phyloP scores from a whole-genome alignment of 352 stramenopile genomes.

The Phytophthora quininea region DNA sequence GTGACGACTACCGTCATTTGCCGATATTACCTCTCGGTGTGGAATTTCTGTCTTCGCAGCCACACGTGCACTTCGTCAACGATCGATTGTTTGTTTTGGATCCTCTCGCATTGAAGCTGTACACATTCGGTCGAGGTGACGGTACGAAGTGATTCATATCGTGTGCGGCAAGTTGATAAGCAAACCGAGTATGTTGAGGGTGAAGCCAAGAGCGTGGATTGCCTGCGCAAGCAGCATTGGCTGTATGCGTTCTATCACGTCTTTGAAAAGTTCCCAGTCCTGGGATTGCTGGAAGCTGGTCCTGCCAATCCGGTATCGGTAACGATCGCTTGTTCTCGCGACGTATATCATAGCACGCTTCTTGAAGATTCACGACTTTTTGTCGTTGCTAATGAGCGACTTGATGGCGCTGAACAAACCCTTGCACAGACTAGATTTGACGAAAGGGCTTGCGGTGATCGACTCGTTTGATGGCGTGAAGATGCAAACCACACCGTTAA shows the following conservation, averaged over 20 bases:
- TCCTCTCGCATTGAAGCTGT: conserved; percentile 22
- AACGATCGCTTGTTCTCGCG: conserved; percentile 9
- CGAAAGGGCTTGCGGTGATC: conserved; percentile 11
- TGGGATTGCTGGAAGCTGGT: conserved; percentile 21
- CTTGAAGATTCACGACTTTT: conserved; percentile 32
- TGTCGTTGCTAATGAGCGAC: conserved; percentile 47
- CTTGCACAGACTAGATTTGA: conserved; percentile 41
- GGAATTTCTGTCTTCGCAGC: conserved; percentile 29
- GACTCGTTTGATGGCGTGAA: conserved; percentile 2
- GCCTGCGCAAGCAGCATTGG: conserved; percentile 30
- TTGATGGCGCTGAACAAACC: conserved; percentile 45
- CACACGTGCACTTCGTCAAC: conserved; percentile 31
- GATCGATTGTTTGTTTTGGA: conserved; percentile 49
- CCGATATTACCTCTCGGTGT: conserved; percentile 32
- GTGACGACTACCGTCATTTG: conserved; percentile 44
- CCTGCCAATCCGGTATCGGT: conserved; percentile 8
- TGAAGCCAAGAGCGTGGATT: conserved; percentile 12
- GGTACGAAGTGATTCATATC: conserved; percentile 63
- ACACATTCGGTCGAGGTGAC: conserved; percentile 38
- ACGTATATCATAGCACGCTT: not conserved
- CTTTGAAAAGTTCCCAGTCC: conserved; percentile 65
- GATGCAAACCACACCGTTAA: conserved; percentile 21
- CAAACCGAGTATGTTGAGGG: not conserved
- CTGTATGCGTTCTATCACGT: conserved; percentile 49
- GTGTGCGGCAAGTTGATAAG: conserved; percentile 43